A percentile compares a stretch with the other conserved stretches of the same genome.
phyloP scores from a whole-genome alignment of 2,329 filamentous ascomycete genomes.

The Dothidotthia symphoricarpi region DNA sequence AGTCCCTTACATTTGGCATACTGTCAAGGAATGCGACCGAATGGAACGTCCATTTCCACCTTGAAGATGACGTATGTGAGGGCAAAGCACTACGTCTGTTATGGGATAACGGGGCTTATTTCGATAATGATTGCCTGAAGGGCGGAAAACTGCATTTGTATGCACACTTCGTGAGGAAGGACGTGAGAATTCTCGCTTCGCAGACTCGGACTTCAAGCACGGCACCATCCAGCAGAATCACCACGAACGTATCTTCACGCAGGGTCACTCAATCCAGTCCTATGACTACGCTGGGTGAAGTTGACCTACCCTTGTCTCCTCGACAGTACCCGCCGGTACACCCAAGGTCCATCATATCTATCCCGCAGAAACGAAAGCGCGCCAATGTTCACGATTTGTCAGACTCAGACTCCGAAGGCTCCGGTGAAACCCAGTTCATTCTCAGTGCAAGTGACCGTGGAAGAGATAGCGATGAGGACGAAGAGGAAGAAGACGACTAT shows the following conservation, averaged over 20 bases:
- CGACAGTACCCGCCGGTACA: too few species aligned
- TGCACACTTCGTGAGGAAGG: conserved; percentile 4
- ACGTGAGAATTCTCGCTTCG: background rate
- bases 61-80: conserved; percentile 5
- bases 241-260: too few species aligned
- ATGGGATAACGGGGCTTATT: conserved; percentile 6
- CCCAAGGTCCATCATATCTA: background rate
- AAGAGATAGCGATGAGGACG: background rate
- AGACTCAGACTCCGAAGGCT: conserved; percentile 1
- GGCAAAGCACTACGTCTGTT: conserved; percentile 3
- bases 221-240: background rate
- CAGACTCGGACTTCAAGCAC: background rate
- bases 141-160: conserved; percentile 6
- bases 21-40: background rate
- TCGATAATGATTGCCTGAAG: conserved; percentile 1
- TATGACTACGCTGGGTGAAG: too few species aligned
- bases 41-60: conserved; percentile 5
- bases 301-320: too few species aligned
- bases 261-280: too few species aligned
- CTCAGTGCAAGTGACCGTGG: conserved; percentile 1
- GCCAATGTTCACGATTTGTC: background rate
- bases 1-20: background rate
- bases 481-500: background rate
- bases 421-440: conserved; percentile 1
- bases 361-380: background rate